These are phyloP conservation scores for Trichomonascus vanleenenianus DNA, from an alignment of 805 yeast genomes.

Conservation along the genomic window DNA sequence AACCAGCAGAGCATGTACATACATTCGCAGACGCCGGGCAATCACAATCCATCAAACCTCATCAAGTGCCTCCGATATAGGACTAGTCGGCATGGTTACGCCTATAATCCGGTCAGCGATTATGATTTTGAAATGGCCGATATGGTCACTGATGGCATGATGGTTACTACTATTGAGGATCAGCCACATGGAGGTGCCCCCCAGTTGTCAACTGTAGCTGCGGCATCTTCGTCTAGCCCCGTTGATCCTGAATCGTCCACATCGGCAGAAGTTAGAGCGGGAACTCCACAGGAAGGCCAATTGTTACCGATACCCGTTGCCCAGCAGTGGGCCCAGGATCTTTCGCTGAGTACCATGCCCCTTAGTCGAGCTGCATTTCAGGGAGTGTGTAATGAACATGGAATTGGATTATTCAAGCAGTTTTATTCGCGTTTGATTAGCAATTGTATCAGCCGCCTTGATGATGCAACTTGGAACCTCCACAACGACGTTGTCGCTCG, in stretches of 20 bases:
- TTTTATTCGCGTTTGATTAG: too few relatives aligned
- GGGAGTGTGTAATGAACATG: too few relatives aligned
- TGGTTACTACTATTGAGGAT: neutral
- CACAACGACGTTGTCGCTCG: neutral
- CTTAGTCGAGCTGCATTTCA: too few relatives aligned
- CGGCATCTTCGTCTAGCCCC: neutral
- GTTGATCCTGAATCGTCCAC: neutral
- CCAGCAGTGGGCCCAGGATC: too few relatives aligned
- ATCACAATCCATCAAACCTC: neutral
- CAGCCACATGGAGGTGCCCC: too few relatives aligned
- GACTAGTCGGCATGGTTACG: neutral
- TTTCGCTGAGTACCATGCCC: too few relatives aligned
- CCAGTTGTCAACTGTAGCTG: neutral
- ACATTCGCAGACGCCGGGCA: neutral
- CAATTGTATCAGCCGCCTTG: too few relatives aligned
- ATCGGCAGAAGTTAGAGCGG: too few relatives aligned
- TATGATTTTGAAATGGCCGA: neutral
- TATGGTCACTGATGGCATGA: neutral
- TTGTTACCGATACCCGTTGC: too few relatives aligned
- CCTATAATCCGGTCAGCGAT: neutral
- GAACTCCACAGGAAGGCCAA: neutral
- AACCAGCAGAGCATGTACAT: neutral
- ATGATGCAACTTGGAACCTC: neutral
- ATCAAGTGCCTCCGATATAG: neutral
- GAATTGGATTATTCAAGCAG: too few relatives aligned